phyloP scores from a whole-genome alignment of 805 yeast species.

The Kuraishia piskuri region DNA sequence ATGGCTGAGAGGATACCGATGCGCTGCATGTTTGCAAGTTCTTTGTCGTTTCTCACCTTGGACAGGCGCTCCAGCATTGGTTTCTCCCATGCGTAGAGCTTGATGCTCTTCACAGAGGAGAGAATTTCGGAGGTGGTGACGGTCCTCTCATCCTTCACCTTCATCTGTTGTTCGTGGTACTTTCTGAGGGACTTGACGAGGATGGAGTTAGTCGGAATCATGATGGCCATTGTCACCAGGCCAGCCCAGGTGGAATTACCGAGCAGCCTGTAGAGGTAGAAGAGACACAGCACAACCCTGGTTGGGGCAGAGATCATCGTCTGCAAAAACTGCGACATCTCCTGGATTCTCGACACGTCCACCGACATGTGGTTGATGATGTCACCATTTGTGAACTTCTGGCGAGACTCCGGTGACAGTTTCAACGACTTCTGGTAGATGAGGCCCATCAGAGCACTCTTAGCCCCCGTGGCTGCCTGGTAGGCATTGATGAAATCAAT shows the following conservation, averaged over 20 bases:
- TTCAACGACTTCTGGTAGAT: constrained; percentile 63
- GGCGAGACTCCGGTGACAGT: constrained; percentile 59
- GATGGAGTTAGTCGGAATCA: constrained; percentile 49
- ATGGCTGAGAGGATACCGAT: constrained; percentile 40
- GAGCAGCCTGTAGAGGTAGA: constrained; percentile 44
- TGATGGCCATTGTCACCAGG: constrained; percentile 37
- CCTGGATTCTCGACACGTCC: constrained; percentile 61
- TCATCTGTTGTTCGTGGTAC: constrained; percentile 49
- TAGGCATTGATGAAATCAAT: constrained; percentile 54
- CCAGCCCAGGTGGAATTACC: constrained; percentile 58
- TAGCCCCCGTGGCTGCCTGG: constrained; percentile 56
- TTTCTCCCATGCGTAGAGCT: constrained; percentile 62
- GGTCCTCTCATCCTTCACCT: constrained; percentile 51
- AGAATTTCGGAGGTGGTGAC: constrained; percentile 51
- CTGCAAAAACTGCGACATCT: constrained; percentile 44
- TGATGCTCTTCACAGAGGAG: constrained; percentile 52
- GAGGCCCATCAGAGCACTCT: constrained; percentile 57
- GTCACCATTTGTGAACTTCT: constrained; percentile 62
- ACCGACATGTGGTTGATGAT: constrained; percentile 73
- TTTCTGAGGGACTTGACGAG: constrained; percentile 36
- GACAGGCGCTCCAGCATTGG: constrained; percentile 48
- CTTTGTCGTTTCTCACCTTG: constrained; percentile 49
- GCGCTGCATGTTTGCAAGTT: constrained; percentile 39
- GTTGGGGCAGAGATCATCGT: constrained; percentile 52
- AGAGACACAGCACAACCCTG: constrained; percentile 41